These are phyloP conservation scores for Psilocybe tampanensis DNA, from an alignment of 768 basidiomycete genomes.

Conservation along the genomic window DNA sequence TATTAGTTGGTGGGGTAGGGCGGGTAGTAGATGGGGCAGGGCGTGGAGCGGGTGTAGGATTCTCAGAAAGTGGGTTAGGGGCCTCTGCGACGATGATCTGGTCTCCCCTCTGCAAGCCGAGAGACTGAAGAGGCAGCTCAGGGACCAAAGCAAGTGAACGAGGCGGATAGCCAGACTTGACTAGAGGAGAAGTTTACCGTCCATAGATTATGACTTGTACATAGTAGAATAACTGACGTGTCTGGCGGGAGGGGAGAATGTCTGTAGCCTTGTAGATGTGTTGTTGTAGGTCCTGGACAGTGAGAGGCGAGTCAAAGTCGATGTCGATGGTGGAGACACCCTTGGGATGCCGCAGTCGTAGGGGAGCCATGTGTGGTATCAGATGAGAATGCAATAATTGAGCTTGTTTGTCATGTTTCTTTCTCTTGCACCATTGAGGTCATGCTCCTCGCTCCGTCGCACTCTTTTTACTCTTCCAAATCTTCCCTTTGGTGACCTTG, in stretches of 20 bases:
- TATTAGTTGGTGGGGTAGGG: neutral
- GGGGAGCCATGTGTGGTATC: conserved; percentile 64
- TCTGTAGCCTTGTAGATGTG: conserved; percentile 66
- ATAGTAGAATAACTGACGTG: conserved; percentile 50
- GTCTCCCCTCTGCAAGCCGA: conserved; percentile 80
- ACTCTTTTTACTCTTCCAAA: conserved; percentile 51
- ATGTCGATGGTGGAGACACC: conserved; percentile 81
- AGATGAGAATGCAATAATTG: neutral
- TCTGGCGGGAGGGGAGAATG: conserved; percentile 78
- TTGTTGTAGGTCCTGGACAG: conserved; percentile 77
- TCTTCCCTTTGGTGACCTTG: conserved; percentile 37
- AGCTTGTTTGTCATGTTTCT: conserved; percentile 16
- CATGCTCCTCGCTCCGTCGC: conserved; percentile 23
- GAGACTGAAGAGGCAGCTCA: conserved; percentile 71
- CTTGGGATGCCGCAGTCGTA: conserved; percentile 84
- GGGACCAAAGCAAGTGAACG: conserved; percentile 69
- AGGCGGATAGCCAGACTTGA: conserved; percentile 88
- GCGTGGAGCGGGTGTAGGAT: conserved; percentile 14
- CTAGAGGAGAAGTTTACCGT: conserved; percentile 34
- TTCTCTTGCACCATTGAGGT: conserved; percentile 9
- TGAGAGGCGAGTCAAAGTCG: conserved; percentile 53
- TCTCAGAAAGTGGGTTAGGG: conserved; percentile 10
- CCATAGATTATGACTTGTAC: neutral
- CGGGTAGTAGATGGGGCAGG: neutral
- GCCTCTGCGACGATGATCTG: conserved; percentile 78